Conservation (phyloP, 192 early-diverging fungal genomes). For the Coemansia sp. region DNA sequence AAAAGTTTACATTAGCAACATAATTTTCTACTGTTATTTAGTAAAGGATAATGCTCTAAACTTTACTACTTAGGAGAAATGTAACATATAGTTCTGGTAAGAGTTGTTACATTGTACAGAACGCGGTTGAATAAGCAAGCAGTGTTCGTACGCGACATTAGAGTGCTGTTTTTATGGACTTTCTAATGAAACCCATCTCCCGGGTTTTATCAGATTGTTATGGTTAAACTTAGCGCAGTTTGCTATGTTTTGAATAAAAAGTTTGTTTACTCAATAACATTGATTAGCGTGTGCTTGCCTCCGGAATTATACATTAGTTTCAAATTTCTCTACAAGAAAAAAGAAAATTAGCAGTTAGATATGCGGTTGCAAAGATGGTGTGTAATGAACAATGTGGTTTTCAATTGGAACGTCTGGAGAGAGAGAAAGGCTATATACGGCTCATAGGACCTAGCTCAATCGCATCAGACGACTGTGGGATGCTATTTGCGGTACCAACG, state of each 20-base stretch:
- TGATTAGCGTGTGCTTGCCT: too few relatives aligned
- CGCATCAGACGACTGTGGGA: slow-evolving; percentile 29
- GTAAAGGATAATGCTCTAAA: too few relatives aligned
- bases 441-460: slow-evolving; percentile 38
- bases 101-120: not conserved
- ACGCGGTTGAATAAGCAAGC: not conserved
- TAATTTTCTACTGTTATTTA: too few relatives aligned
- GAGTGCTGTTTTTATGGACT: not conserved
- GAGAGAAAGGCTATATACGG: not conserved
- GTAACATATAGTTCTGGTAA: not conserved
- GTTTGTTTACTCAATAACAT: too few relatives aligned
- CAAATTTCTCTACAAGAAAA: not conserved
- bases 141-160: not conserved
- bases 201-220: too few relatives aligned
- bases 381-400: not conserved
- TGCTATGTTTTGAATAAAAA: too few relatives aligned
- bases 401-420: not conserved
- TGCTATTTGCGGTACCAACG: not conserved
- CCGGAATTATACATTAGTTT: too few relatives aligned
- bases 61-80: too few relatives aligned
- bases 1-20: too few relatives aligned
- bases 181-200: too few relatives aligned
- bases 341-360: not conserved
- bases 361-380: not conserved
- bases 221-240: too few relatives aligned